phyloP scores from a whole-genome alignment of 2,329 filamentous ascomycete genomes.

The Dothideomycetes sp. region DNA sequence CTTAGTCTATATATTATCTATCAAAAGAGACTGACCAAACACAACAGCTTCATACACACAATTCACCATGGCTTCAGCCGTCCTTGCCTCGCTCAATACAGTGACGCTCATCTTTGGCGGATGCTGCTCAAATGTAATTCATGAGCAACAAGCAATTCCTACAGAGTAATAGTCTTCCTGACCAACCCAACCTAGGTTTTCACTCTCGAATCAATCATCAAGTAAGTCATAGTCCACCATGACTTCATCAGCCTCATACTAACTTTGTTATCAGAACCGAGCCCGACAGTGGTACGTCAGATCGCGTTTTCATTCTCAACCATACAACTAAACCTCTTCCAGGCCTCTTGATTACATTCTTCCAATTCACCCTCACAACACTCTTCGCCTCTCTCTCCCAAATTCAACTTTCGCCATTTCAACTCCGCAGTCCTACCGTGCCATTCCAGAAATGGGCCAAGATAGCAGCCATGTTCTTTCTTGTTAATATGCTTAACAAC shows the following conservation, averaged over 20 bases:
- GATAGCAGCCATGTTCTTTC: constrained; percentile 85
- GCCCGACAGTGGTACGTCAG: constrained; percentile 63
- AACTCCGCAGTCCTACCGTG: constrained; percentile 67
- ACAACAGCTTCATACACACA: not conserved
- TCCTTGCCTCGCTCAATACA: constrained; percentile 43
- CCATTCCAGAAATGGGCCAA: constrained; percentile 77
- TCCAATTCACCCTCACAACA: constrained; percentile 54
- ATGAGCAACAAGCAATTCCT: not conserved
- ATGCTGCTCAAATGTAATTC: constrained; percentile 79
- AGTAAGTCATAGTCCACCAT: constrained; percentile 48
- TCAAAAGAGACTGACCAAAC: too few relatives aligned
- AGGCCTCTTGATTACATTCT: constrained; percentile 56
- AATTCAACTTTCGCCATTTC: constrained; percentile 51
- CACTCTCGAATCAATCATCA: constrained; percentile 87
- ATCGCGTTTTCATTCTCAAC: not conserved
- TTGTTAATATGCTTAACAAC: constrained; percentile 93
- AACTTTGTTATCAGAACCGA: constrained; percentile 53
- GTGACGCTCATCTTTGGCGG: constrained; percentile 86
- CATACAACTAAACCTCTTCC: constrained; percentile 4
- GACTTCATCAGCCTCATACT: constrained; percentile 12
- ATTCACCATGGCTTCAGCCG: constrained; percentile 6
- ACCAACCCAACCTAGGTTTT: constrained; percentile 57
- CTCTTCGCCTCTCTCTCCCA: constrained; percentile 42
- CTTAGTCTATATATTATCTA: too few relatives aligned
- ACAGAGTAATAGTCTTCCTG: constrained; percentile 16